Evolutionary conservation across 2,329 filamentous ascomycete genomes (phyloP), one percentile per base, ranked within the genome.

Genomic region (Colletotrichum caudatum): DNA sequence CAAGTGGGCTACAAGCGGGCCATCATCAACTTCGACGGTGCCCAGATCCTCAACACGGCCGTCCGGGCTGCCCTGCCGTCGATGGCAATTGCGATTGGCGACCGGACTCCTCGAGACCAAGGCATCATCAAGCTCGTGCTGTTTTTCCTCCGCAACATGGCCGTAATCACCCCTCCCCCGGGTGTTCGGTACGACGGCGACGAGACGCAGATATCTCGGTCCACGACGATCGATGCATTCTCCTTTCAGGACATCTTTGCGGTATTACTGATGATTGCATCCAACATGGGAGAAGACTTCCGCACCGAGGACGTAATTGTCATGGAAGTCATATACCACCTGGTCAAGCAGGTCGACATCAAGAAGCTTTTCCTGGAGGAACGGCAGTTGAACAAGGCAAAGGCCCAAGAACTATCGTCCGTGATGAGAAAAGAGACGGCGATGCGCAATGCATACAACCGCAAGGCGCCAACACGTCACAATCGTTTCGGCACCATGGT

Each of bases 401-500:
- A 92, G 72, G 90, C 90, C 0, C 86, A 92, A 70, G 94, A 97
- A 78, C 86, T 98, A 12, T 88, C 90, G 29, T 85, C 86, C 20
- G 82, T 97, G 77, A 89, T 98, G 80, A 89, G 89, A 65, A 94
- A 96, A 77, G 96, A 99, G 81, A 91, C 91, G 2, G 89, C 91
- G n/a, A 93, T 97, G 90, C 86, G 94, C 66, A 90, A 92, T 76
- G 88, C 92, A 60, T 92, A 94, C 76, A 92, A 92, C 65, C 92
- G 91, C 75, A 91, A 91, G 78, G 93, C 93, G 3, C 93, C 95
- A 0, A 95, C 94, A 3, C 87, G 96, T 59, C 96, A 99, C 81
- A 97, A 95, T 76, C 90, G 96, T 44, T 99, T 98, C 77, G 96
- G 96, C 3, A 97, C 95, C 14, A 98, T 98, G 93, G 91, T 98